phyloP scores from a whole-genome alignment of 768 basidiomycete species.

The Thelephora aurantiotincta region DNA sequence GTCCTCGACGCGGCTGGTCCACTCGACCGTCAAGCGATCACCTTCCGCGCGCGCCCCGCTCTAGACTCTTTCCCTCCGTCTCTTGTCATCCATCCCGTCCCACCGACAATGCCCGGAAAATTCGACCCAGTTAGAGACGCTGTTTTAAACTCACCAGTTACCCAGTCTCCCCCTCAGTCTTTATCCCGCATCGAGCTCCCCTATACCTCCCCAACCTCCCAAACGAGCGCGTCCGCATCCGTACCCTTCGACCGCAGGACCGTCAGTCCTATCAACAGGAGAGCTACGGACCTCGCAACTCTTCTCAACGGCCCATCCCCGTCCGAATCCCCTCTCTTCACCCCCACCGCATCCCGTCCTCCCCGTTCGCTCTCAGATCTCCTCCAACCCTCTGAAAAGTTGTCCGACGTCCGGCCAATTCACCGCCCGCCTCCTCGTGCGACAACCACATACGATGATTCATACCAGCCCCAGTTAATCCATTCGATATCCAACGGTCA shows the following conservation, averaged over 20 bases:
- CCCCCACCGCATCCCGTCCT: slow-evolving; percentile 15
- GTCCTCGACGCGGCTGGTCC: too few relatives aligned
- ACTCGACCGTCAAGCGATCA: too few relatives aligned
- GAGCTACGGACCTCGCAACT: slow-evolving; percentile 66
- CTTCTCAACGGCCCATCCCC: slow-evolving; percentile 48
- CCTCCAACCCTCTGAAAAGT: neutral
- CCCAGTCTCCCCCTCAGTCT: slow-evolving; percentile 27
- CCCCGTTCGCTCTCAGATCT: slow-evolving; percentile 5
- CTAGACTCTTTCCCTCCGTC: too few relatives aligned
- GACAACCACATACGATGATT: neutral
- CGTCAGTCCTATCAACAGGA: slow-evolving; percentile 35
- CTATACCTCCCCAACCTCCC: slow-evolving; percentile 10
- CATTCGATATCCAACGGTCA: neutral
- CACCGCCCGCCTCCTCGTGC: neutral
- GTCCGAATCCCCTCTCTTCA: slow-evolving; percentile 26
- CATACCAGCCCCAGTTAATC: slow-evolving; percentile 1
- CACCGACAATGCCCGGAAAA: slow-evolving; percentile 34
- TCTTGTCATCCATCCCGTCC: too few relatives aligned
- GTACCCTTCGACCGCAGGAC: slow-evolving; percentile 13
- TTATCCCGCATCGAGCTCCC: slow-evolving; percentile 12
- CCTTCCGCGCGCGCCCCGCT: too few relatives aligned
- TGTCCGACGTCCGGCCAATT: neutral
- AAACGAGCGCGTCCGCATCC: slow-evolving; percentile 11
- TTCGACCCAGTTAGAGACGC: slow-evolving; percentile 86
- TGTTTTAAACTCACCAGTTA: slow-evolving; percentile 62